Conservation (phyloP, 768 basidiomycete species). For the Tricholoma furcatifolium region DNA sequence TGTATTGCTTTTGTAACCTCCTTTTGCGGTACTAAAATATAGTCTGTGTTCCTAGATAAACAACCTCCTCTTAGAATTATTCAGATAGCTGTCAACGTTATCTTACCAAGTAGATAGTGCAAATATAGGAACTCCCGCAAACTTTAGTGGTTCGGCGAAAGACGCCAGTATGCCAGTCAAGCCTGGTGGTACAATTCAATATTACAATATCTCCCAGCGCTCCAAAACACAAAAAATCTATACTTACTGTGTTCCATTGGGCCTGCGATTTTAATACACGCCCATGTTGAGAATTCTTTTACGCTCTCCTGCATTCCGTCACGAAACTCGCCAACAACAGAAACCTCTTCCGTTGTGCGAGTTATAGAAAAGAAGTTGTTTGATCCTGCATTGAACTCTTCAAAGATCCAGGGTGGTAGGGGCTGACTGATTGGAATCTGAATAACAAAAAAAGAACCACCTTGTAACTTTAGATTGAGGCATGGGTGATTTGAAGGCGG, state of each 20-base stretch:
- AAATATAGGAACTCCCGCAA: constrained; percentile 53
- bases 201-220: background rate
- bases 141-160: constrained; percentile 52
- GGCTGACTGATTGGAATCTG: constrained; percentile 37
- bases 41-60: constrained; percentile 60
- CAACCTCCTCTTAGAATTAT: background rate
- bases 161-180: constrained; percentile 57
- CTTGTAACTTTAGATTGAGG: constrained; percentile 46
- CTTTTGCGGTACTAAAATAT: constrained; percentile 52
- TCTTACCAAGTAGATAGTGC: constrained; percentile 62
- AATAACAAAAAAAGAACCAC: constrained; percentile 43
- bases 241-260: constrained; percentile 66
- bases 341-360: constrained; percentile 59
- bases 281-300: constrained; percentile 46
- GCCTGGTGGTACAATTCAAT: constrained; percentile 27
- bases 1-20: constrained; percentile 39
- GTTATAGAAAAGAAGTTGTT: constrained; percentile 52
- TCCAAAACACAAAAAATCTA: too few species aligned
- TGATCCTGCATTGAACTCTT: constrained; percentile 24
- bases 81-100: background rate
- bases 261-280: constrained; percentile 60
- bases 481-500: constrained; percentile 45
- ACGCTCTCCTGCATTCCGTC: constrained; percentile 33
- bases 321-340: constrained; percentile 49
- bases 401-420: constrained; percentile 34